A percentile compares a stretch with the other conserved stretches of the same genome.
These are phyloP conservation scores for Aspergillus eucalypticola DNA, from an alignment of 2,329 filamentous ascomycete genomes.

Conservation along the genomic window DNA sequence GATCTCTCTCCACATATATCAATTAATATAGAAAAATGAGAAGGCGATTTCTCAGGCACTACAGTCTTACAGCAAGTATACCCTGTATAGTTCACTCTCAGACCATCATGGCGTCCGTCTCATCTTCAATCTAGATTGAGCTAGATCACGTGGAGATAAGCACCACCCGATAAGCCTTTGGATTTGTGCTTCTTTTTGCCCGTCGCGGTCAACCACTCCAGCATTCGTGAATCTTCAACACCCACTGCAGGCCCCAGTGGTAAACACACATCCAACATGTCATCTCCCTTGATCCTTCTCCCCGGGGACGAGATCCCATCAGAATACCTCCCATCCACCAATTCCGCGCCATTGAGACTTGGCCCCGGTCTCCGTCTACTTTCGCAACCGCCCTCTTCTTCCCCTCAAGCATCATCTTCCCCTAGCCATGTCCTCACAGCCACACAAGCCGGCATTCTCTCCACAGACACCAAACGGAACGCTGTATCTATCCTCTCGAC, in stretches of 20 bases:
- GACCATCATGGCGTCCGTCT: background rate
- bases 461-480: conserved; percentile 44
- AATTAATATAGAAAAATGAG: background rate
- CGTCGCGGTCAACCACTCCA: background rate
- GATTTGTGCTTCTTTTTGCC: conserved; percentile 13
- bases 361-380: conserved; percentile 82
- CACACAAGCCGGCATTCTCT: conserved; percentile 38
- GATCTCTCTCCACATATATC: too few species aligned
- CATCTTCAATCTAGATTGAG: background rate
- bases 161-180: conserved; percentile 11
- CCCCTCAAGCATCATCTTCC: conserved; percentile 57
- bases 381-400: conserved; percentile 69
- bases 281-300: conserved; percentile 67
- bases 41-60: background rate
- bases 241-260: background rate
- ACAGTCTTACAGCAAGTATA: too few species aligned
- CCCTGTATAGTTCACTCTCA: background rate
- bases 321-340: conserved; percentile 66
- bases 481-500: conserved; percentile 38
- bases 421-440: conserved; percentile 43
- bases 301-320: conserved; percentile 76
- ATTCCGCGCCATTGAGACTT: conserved; percentile 69
- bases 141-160: conserved; percentile 32
- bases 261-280: conserved; percentile 47
- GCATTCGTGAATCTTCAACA: background rate